Evolutionary conservation across 371 early-diverging fungal species (phyloP), one percentile per base, ranked within the genome.

Genomic region (Neoconidiobolus thromboides): DNA sequence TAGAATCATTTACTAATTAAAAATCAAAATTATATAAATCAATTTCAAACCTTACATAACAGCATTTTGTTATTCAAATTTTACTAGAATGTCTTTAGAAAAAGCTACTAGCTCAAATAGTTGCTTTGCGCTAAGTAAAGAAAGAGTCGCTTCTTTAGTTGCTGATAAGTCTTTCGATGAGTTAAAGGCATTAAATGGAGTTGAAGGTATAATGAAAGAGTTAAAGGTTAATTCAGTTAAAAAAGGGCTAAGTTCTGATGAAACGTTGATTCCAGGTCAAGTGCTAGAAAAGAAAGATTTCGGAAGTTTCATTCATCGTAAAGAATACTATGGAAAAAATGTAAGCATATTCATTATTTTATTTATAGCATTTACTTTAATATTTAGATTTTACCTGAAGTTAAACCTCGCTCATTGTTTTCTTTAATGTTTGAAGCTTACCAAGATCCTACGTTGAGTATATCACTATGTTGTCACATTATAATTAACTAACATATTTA

Each of bases 171-270:
- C 47, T 46, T 15, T 15, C 50, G 50, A 50, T 2, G 63, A 70
- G 14, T 76, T 87, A 1, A 67, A 70, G 39, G 67, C 79, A 53
- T 66, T 83, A 38, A 89, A 89, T 46, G 89, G 89, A n/a, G 63
- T 71, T 3, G 68, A 73, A 5, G 66, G 68, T 43, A 72, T 89
- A 44, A 74, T 76, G 60, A 66, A 77, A 65, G 74, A 73, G 36
- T 71, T 89, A 10, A 71, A 68, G 43, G 83, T 84, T 0, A 78
- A 89, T 61, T 76, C 80, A 48, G 26, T 26, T 26, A 66, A 67
- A 2, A 63, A 69, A 5, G 89, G 89, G 42, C 73, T 89, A 36
- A 71, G 67, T 43, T 64, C 76, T 50, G 84, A 85, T 63, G 85
- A 86, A 70, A 73, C 69, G 15, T 63, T 70, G 43, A 69, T 65